Conservation (phyloP, 441 rosid species). For the Brassica hybrid region DNA sequence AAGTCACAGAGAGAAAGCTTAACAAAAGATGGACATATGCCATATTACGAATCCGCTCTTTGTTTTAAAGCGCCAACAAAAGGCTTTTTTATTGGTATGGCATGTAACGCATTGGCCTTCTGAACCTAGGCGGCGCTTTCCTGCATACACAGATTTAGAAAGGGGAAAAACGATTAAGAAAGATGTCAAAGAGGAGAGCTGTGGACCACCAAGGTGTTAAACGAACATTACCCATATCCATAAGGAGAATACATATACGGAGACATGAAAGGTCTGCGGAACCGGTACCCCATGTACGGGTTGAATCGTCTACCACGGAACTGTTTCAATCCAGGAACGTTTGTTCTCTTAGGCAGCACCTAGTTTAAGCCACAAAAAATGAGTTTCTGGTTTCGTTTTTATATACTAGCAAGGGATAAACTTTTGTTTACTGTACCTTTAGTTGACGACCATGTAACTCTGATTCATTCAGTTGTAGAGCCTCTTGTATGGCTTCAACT, state of each 20-base stretch:
- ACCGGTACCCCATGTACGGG: slow-evolving; percentile 69
- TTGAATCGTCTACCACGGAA: slow-evolving; percentile 74
- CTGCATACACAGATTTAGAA: slow-evolving; percentile 47
- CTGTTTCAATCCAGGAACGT: slow-evolving; percentile 95
- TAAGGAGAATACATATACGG: slow-evolving; percentile 85
- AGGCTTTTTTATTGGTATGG: slow-evolving; percentile 65
- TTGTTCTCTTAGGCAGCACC: slow-evolving; percentile 90
- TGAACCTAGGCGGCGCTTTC: slow-evolving; percentile 88
- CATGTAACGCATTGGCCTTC: slow-evolving; percentile 90
- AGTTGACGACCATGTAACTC: slow-evolving; percentile 94
- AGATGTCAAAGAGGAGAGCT: not conserved
- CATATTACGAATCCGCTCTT: slow-evolving; percentile 16
- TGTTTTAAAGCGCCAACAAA: slow-evolving; percentile 3
- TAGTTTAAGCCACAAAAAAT: slow-evolving; percentile 19
- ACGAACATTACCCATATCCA: slow-evolving; percentile 74
- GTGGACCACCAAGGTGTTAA: not conserved
- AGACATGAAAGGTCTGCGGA: slow-evolving; percentile 75
- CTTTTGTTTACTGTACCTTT: slow-evolving; percentile 58
- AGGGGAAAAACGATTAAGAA: not conserved
- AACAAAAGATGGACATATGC: slow-evolving; percentile 10
- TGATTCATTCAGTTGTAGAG: slow-evolving; percentile 77
- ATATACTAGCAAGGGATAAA: not conserved
- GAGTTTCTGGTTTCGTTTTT: not conserved
- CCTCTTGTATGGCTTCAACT: slow-evolving; percentile 84
- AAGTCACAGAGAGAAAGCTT: slow-evolving; percentile 27